A percentile compares a stretch with the other conserved stretches of the same genome.
These are phyloP conservation scores for Mycosphaerella sp. DNA, from an alignment of 2,329 filamentous ascomycete genomes.

Conservation along the genomic window DNA sequence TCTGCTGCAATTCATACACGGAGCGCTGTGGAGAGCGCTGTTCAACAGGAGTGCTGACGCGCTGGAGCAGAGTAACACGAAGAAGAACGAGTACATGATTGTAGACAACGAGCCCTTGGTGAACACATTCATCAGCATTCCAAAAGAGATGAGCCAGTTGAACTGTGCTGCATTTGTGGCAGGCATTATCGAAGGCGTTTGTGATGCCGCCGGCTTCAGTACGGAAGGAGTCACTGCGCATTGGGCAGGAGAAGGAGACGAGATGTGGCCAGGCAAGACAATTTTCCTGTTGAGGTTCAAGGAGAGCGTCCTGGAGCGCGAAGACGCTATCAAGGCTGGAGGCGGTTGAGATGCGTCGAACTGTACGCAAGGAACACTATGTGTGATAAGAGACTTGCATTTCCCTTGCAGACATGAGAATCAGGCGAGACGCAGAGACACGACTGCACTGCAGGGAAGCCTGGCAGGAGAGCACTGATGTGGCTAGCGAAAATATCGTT, in stretches of 20 bases:
- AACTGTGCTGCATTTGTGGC: constrained; percentile 96
- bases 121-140: constrained; percentile 87
- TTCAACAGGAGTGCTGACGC: constrained; percentile 88
- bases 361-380: background rate
- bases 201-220: constrained; percentile 85
- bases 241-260: constrained; percentile 52
- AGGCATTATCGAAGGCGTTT: constrained; percentile 90
- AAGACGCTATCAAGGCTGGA: constrained; percentile 49
- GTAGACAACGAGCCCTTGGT: constrained; percentile 96
- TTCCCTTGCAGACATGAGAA: no score
- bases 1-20: constrained; percentile 92
- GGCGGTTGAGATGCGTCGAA: constrained; percentile 21
- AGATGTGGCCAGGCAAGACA: constrained; percentile 91
- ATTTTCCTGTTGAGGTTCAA: constrained; percentile 94
- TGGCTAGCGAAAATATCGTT: background rate
- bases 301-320: constrained; percentile 83
- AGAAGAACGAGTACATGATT: constrained; percentile 97
- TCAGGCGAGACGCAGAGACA: background rate
- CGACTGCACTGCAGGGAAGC: background rate
- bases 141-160: constrained; percentile 90
- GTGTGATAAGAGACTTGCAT: no score
- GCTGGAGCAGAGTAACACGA: constrained; percentile 79
- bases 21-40: constrained; percentile 83
- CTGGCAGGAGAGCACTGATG: background rate
- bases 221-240: constrained; percentile 82